A percentile compares a stretch with the other conserved stretches of the same genome.
Evolutionary conservation across 129 eudicot genomes (phyloP).

Genomic region (Logfia minima): DNA sequence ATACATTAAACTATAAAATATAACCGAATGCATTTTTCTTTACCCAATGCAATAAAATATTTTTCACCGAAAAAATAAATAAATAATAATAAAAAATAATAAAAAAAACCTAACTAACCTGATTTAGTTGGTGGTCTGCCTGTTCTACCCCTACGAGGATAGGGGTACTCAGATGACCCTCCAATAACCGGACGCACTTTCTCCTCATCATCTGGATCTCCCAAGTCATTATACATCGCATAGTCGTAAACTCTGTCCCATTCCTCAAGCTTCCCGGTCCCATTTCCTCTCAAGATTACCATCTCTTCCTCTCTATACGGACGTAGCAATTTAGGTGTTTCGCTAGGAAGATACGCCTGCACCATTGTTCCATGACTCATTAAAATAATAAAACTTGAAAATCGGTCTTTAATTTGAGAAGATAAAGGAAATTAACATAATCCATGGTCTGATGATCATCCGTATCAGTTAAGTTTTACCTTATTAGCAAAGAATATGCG

Average conservation of each 20-base stretch:
- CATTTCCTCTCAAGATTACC: constrained; percentile 33
- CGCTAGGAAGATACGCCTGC: constrained; percentile 39
- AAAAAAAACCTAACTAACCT: constrained; percentile 31
- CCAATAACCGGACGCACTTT: constrained; percentile 38
- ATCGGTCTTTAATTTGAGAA: constrained; percentile 27
- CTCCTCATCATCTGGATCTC: constrained; percentile 29
- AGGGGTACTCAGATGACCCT: constrained; percentile 39
- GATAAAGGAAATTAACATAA: too few relatives aligned
- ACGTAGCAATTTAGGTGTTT: constrained; percentile 29
- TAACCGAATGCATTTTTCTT: too few relatives aligned
- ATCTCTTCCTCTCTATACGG: constrained; percentile 26
- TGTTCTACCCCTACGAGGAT: constrained; percentile 53
- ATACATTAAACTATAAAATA: too few relatives aligned
- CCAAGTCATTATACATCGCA: constrained; percentile 44
- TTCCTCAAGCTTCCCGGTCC: constrained; percentile 33
- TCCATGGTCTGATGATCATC: too few relatives aligned
- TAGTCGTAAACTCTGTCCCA: constrained; percentile 50
- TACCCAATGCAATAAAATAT: too few relatives aligned
- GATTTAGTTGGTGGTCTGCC: constrained; percentile 50
- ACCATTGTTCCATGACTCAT: constrained; percentile 23
- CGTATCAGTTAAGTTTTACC: constrained; percentile 26
- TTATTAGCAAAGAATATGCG: constrained; percentile 62
- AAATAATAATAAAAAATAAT: neutral
- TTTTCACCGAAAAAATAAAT: too few relatives aligned
- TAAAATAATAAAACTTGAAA: too few relatives aligned